Conservation (phyloP, 345 rosid species). For the Euphorbia tirucalli region DNA sequence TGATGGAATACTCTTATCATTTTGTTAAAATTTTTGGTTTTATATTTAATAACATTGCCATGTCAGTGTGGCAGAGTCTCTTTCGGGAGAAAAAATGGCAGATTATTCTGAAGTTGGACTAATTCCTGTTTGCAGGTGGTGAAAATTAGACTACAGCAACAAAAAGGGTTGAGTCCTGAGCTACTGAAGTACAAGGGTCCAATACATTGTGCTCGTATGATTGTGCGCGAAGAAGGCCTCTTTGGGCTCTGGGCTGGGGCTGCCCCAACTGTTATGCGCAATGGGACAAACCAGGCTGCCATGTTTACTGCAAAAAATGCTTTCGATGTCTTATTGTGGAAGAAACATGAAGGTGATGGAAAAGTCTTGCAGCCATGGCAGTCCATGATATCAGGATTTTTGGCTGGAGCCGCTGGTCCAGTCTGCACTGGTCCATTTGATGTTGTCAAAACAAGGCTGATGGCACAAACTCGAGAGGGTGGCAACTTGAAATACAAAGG, state of each 20-base stretch:
- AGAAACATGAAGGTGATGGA: slow-evolving; percentile 93
- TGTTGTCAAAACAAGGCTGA: slow-evolving; percentile 95
- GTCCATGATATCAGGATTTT: slow-evolving; percentile 94
- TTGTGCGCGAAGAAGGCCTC: slow-evolving; percentile 70
- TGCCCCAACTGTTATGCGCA: slow-evolving; percentile 93
- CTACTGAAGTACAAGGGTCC: slow-evolving; percentile 92
- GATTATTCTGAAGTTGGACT: slow-evolving; percentile 16
- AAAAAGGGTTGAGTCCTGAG: slow-evolving; percentile 76
- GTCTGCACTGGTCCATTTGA: slow-evolving; percentile 94
- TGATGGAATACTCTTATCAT: background rate
- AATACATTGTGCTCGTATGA: slow-evolving; percentile 70
- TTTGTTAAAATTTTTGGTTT: background rate
- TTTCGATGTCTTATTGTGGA: slow-evolving; percentile 79
- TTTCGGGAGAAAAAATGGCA: background rate
- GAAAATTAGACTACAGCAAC: slow-evolving; percentile 93
- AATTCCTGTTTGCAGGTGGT: slow-evolving; percentile 59
- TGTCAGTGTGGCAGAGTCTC: background rate
- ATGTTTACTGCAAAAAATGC: slow-evolving; percentile 93
- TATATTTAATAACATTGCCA: background rate
- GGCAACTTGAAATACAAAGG: slow-evolving; percentile 77
- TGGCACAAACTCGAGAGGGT: slow-evolving; percentile 73
- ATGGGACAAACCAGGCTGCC: slow-evolving; percentile 95
- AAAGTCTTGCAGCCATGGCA: slow-evolving; percentile 84
- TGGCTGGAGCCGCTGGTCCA: slow-evolving; percentile 93
- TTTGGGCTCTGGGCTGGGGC: slow-evolving; percentile 96